Base-by-base conservation (phyloP, 1,284 basidiomycete genomes). In the Spongispora temasekensis region DNA sequence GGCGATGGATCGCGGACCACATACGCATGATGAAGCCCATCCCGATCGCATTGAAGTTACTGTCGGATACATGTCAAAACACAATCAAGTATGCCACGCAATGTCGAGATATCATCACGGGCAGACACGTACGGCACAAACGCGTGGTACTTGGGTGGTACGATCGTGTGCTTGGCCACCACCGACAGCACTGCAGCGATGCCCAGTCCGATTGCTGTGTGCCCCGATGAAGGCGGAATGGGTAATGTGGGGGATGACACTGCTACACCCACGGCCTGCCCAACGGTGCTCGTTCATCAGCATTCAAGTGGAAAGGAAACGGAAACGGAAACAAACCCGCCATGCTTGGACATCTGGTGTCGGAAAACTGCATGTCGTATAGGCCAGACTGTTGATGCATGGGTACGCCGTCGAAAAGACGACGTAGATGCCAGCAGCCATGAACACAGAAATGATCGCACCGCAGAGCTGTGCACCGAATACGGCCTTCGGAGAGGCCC, bases 401-500 rank as follows among this genome's bases (percentile, higher is more conserved):
- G 87, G 87, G 48, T 83, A 80, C 8, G 88, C 86, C 65, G 82
- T 84, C 58, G 83, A 81, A 78, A 88, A 88, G 8, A 55, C 44
- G 8, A 37, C 23, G 34, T 58, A 58, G 59, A 60, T 27, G 40
- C 53, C 53, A 21, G 58, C 27, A 12, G 58, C 60, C 30, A 58
- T 40, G 60, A 56, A 61, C 35, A 59, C 31, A 15, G 60, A 56
- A 9, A 56, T 34, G 50, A 56, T 35, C 25, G 40, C 58, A 13
- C 58, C 59, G 8, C 30, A 62, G 34, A 86, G 74, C 76, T 88
- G 86, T 53, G 86, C 87, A 67, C 84, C 78, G 71, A 89, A 89
- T 76, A 89, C 86, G 68, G 83, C 83, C 60, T 76, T 78, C n/a
- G 88, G 88, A 66, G 85, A 86, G n/a, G 88, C 86, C 46, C 86